phyloP scores from a whole-genome alignment of 345 rosid species.

The Noccaea bulbosa region DNA sequence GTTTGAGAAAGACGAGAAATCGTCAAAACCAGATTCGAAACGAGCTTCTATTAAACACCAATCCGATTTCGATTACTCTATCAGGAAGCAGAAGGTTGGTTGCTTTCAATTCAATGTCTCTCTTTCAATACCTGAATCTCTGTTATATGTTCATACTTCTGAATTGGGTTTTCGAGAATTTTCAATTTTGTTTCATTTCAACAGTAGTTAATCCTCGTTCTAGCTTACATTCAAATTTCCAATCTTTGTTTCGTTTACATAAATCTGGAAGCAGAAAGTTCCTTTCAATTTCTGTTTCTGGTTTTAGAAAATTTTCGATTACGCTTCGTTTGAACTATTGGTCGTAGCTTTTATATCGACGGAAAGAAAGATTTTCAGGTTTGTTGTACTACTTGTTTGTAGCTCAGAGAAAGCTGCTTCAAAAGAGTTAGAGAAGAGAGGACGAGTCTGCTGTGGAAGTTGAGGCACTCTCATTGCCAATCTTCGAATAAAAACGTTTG shows the following conservation, averaged over 20 bases:
- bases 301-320: neutral
- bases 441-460: conserved; percentile 73
- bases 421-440: conserved; percentile 79
- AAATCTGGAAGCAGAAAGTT: neutral
- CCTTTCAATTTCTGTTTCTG: neutral
- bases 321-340: neutral
- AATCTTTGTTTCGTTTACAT: neutral
- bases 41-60: conserved; percentile 54
- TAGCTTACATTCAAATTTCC: neutral
- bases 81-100: conserved; percentile 69
- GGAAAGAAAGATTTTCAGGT: neutral
- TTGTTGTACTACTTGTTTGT: conserved; percentile 2
- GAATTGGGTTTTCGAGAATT: neutral
- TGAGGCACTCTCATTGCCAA: conserved; percentile 62
- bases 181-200: neutral
- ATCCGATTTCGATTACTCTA: conserved; percentile 50
- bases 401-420: conserved; percentile 81
- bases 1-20: neutral
- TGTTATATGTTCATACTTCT: conserved; percentile 1
- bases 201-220: no score
- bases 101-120: conserved; percentile 1
- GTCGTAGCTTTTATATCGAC: neutral
- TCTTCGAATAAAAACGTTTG: conserved; percentile 57
- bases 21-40: conserved; percentile 27
- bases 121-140: conserved; percentile 3